Conservation (phyloP, 495 filamentous ascomycete species). For the Penicillium egyptiacum region DNA sequence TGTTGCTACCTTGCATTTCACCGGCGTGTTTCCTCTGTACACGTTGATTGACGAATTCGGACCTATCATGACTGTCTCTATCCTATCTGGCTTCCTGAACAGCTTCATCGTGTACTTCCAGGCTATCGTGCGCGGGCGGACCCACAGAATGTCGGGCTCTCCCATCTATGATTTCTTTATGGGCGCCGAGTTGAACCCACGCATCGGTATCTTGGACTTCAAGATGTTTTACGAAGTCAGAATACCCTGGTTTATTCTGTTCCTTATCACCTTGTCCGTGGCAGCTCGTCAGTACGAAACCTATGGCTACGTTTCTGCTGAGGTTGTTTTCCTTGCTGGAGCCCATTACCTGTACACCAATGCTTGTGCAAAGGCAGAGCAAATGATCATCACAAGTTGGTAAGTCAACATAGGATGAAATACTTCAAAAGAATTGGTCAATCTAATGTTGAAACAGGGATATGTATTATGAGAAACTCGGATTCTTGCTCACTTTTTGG, state of each 20-base stretch:
- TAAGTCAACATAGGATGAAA: neutral
- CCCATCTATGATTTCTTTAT: slow-evolving; percentile 98
- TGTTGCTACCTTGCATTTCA: slow-evolving; percentile 65
- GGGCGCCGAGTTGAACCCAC: slow-evolving; percentile 93
- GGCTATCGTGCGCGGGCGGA: slow-evolving; percentile 69
- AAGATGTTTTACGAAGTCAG: slow-evolving; percentile 99
- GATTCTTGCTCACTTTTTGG: slow-evolving; percentile 99
- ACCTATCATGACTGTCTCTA: slow-evolving; percentile 79
- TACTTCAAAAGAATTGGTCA: neutral
- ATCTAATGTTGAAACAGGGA: slow-evolving; percentile 52
- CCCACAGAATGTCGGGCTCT: slow-evolving; percentile 87
- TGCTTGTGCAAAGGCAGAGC: slow-evolving; percentile 91
- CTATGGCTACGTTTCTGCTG: slow-evolving; percentile 83
- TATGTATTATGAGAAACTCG: slow-evolving; percentile 99
- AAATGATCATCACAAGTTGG: slow-evolving; percentile 86
- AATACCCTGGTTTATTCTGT: slow-evolving; percentile 93
- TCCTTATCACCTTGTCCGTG: slow-evolving; percentile 69
- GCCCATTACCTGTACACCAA: slow-evolving; percentile 93
- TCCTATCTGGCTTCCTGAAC: slow-evolving; percentile 80
- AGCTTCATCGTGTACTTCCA: slow-evolving; percentile 79
- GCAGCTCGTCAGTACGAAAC: slow-evolving; percentile 81
- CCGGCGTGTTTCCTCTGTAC: slow-evolving; percentile 75
- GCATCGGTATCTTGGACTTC: slow-evolving; percentile 86
- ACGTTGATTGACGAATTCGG: slow-evolving; percentile 89
- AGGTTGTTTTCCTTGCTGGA: slow-evolving; percentile 79